phyloP scores from a whole-genome alignment of 805 yeast species.

The Myxozyma neotropica region DNA sequence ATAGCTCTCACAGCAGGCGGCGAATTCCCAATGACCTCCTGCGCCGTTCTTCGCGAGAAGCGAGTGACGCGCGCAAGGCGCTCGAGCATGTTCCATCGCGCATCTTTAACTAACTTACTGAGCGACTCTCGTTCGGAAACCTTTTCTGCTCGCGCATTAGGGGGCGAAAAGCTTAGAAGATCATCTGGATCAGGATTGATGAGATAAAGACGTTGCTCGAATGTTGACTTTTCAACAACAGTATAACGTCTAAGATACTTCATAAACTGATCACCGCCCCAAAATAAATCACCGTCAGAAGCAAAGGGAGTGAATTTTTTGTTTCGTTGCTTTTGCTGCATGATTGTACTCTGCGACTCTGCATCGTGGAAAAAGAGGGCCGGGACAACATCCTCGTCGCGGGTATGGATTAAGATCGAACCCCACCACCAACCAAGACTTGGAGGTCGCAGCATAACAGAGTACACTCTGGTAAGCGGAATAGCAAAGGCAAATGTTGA shows the following conservation, averaged over 20 bases:
- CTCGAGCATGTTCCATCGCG: conserved; percentile 86
- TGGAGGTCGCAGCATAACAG: conserved; percentile 82
- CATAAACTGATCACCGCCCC: conserved; percentile 91
- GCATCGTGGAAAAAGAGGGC: conserved; percentile 91
- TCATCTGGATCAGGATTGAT: conserved; percentile 78
- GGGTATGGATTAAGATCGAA: conserved; percentile 72
- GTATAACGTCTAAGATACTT: conserved; percentile 56
- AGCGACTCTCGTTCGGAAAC: conserved; percentile 37
- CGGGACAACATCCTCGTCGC: conserved; percentile 66
- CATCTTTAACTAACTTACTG: conserved; percentile 57
- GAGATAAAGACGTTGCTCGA: conserved; percentile 72
- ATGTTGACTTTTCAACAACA: conserved; percentile 64
- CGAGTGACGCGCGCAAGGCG: conserved; percentile 78
- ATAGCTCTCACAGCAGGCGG: conserved; percentile 62
- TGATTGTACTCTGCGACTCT: conserved; percentile 72
- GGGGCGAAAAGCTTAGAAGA: conserved; percentile 58
- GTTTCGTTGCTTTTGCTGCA: conserved; percentile 60
- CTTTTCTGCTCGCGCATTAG: conserved; percentile 42
- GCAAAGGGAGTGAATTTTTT: conserved; percentile 76
- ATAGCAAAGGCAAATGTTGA: conserved; percentile 71
- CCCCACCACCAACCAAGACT: conserved; percentile 92
- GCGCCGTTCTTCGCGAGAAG: conserved; percentile 64
- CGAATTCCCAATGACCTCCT: conserved; percentile 57
- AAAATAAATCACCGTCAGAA: conserved; percentile 54
- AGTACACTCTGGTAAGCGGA: conserved; percentile 62